These are phyloP conservation scores for Cenchrus americanus DNA, from an alignment of 176 grass and related monocot genomes.

Conservation along the genomic window DNA sequence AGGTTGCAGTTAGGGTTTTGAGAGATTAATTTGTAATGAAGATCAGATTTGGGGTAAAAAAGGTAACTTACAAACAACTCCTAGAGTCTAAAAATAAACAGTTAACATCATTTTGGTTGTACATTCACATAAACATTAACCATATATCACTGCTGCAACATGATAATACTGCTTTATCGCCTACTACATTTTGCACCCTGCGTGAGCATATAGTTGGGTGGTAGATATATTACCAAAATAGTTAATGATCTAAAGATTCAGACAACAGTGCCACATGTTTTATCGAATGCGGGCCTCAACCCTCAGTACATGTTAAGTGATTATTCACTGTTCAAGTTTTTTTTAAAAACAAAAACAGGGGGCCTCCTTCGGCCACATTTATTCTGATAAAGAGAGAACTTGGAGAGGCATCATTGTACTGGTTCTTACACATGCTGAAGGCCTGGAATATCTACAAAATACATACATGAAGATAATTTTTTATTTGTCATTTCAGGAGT, in stretches of 20 bases:
- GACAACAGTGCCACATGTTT: not conserved
- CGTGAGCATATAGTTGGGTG: not conserved
- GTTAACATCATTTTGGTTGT: not conserved
- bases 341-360: not conserved
- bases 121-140: not conserved
- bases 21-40: not conserved
- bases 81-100: too few species aligned
- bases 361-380: not conserved
- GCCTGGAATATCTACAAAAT: not conserved
- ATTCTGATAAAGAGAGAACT: slow-evolving; percentile 1
- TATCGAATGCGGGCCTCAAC: not conserved
- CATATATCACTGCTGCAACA: not conserved
- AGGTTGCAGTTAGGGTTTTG: not conserved
- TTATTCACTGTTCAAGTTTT: not conserved
- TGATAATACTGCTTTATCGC: not conserved
- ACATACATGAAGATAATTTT: not conserved
- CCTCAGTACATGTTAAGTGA: not conserved
- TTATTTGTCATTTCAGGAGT: not conserved
- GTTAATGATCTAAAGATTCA: not conserved
- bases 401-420: not conserved
- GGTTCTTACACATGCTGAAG: not conserved
- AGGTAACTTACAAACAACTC: not conserved
- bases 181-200: not conserved
- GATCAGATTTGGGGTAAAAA: not conserved
- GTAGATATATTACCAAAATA: not conserved